Evolutionary conservation across 495 filamentous ascomycete species (phyloP).

Genomic region (Endocarpon pusillum): DNA sequence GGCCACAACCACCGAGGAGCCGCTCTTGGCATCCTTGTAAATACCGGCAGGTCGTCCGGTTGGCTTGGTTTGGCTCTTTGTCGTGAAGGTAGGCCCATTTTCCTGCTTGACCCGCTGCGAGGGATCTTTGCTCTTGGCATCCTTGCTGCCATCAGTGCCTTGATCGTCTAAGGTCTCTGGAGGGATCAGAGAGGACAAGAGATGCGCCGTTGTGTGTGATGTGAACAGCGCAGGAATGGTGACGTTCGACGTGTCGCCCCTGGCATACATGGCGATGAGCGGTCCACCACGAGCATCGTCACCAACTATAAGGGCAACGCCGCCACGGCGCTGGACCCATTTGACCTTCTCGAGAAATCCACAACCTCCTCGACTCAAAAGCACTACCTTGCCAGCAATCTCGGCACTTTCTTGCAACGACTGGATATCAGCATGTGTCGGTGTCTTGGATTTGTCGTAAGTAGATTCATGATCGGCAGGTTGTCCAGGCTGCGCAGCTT

Average conservation of each 20-base stretch:
- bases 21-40: slow-evolving; percentile 1
- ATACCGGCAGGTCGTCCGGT: background rate
- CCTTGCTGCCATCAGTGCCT: slow-evolving; percentile 29
- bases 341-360: slow-evolving; percentile 94
- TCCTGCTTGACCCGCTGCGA: slow-evolving; percentile 9
- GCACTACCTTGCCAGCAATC: slow-evolving; percentile 79
- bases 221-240: slow-evolving; percentile 91
- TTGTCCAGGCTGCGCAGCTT: slow-evolving; percentile 18
- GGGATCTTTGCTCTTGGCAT: slow-evolving; percentile 5
- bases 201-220: slow-evolving; percentile 81
- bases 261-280: slow-evolving; percentile 91
- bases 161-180: slow-evolving; percentile 42
- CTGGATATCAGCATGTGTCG: slow-evolving; percentile 78
- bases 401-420: slow-evolving; percentile 87
- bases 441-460: slow-evolving; percentile 25
- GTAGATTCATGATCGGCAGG: slow-evolving; percentile 13
- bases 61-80: background rate
- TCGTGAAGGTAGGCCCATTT: background rate
- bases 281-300: slow-evolving; percentile 75
- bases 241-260: slow-evolving; percentile 85
- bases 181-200: slow-evolving; percentile 79
- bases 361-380: slow-evolving; percentile 83
- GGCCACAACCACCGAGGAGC: slow-evolving; percentile 3
- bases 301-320: slow-evolving; percentile 78
- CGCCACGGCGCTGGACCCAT: slow-evolving; percentile 86